These are phyloP conservation scores for Alternaria sp. DNA, from an alignment of 2,329 filamentous ascomycete genomes.

Conservation along the genomic window DNA sequence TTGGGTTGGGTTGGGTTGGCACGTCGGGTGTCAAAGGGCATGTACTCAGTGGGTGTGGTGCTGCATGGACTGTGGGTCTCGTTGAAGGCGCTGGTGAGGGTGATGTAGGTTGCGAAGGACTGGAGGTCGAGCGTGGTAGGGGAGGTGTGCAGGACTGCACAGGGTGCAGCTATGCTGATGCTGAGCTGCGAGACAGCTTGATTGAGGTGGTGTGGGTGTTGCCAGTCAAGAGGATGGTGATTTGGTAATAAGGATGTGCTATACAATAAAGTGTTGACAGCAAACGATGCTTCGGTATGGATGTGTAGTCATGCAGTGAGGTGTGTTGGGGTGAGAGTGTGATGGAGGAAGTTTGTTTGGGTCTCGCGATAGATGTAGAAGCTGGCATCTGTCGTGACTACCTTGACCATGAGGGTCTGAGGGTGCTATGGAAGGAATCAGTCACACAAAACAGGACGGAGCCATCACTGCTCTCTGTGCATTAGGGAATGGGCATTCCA, in stretches of 20 bases:
- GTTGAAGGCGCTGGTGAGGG: not conserved
- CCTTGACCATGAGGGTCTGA: not conserved
- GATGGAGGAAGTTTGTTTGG: not conserved
- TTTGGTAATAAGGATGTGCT: not conserved
- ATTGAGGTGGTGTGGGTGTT: not conserved
- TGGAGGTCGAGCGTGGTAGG: not conserved
- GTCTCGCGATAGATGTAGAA: not conserved
- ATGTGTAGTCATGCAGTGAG: not conserved
- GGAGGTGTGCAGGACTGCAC: not conserved
- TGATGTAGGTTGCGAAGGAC: not conserved
- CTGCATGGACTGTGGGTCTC: not conserved
- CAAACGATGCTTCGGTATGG: not conserved
- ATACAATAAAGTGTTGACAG: not conserved
- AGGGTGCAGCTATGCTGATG: not conserved
- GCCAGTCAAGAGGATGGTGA: not conserved
- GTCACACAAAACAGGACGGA: not conserved
- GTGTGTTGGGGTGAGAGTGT: not conserved
- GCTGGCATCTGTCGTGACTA: not conserved
- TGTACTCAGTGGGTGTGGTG: not conserved
- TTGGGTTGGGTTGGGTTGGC: not conserved
- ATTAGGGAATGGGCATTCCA: not conserved
- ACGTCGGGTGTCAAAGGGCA: not conserved
- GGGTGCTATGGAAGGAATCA: not conserved
- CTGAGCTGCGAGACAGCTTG: not conserved
- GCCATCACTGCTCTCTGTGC: not conserved